Evolutionary conservation across 2,329 filamentous ascomycete species (phyloP), one percentile per base, ranked within the genome.

Genomic region (Ramularia endophylla): DNA sequence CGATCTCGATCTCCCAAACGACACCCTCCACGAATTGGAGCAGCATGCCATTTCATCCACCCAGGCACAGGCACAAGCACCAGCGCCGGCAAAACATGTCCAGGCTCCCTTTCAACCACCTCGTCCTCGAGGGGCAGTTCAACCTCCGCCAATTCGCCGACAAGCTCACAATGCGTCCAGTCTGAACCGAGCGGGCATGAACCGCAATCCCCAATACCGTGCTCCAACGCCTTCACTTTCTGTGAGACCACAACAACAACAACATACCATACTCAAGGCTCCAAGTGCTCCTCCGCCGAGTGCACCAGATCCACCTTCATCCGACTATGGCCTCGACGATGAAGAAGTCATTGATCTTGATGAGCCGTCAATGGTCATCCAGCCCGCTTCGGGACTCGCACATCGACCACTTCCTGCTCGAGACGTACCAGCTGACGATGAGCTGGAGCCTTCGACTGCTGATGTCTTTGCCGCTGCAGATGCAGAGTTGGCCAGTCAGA

Each of bases 291-390:
- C 54, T n/a, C 51, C 52, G 6, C 36, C 51, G 16, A 55, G 49
- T 33, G 52, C 52, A 5, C 51, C 52, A 3, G 48, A 50, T 1
- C 55, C 53, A 2, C 56, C 57, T 2, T 63, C 62, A 1, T 64
- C 62, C 4, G 67, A 71, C 52, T 70, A 71, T 52, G 68, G 67
- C 35, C 59, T 66, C 35, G 67, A 69, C 40, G 64, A 70, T 30
- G 69, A 68, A 44, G 59, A 65, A 43, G 60, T 71, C 8, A 62
- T 72, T 42, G 66, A 71, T 38, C 59, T 72, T 36, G 65, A 71
- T 48, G 66, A 69, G 41, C 57, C 58, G 11, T 56, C 56, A 5
- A 50, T 53, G 41, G 44, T 52, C 42, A 53, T 57, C n/a, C 52
- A 57, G 32, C 48, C 55, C 28, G 47, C 49, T 1, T 48, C 54